These are phyloP conservation scores for Cystofilobasidium ferigula DNA, from an alignment of 768 basidiomycete species.

Conservation along the genomic window DNA sequence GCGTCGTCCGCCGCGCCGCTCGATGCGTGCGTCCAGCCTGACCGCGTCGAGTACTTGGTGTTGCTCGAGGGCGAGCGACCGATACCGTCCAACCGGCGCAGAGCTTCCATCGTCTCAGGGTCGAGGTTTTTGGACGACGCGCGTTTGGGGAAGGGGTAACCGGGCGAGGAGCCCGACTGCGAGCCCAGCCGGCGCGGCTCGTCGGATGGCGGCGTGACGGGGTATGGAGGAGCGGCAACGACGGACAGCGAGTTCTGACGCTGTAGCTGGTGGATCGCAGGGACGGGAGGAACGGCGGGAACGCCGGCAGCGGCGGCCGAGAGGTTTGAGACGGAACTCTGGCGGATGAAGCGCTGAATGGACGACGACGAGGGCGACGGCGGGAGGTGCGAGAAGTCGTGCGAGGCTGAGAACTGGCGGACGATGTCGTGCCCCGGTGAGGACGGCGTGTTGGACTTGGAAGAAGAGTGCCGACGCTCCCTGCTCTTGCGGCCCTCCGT, in stretches of 20 bases:
- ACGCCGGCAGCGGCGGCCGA: background rate
- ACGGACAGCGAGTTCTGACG: background rate
- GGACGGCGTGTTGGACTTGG: conserved; percentile 3
- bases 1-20: background rate
- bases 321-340: conserved; percentile 4
- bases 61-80: conserved; percentile 13
- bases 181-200: background rate
- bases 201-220: background rate
- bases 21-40: conserved; percentile 4
- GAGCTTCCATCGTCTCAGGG: conserved; percentile 14
- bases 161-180: background rate
- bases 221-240: background rate
- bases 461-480: background rate
- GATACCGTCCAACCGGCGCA: conserved; percentile 20
- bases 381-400: conserved; percentile 25
- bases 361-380: conserved; percentile 23
- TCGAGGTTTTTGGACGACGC: conserved; percentile 4
- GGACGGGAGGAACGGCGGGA: background rate
- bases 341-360: conserved; percentile 17
- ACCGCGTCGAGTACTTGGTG: background rate
- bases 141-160: background rate
- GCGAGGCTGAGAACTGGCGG: conserved; percentile 13
- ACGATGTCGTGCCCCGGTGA: conserved; percentile 16
- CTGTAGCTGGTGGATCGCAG: background rate
- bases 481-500: conserved; percentile 1